Evolutionary conservation across 768 basidiomycete species (phyloP), one percentile per base, ranked within the genome.

Genomic region (Leccinum ochraceum): DNA sequence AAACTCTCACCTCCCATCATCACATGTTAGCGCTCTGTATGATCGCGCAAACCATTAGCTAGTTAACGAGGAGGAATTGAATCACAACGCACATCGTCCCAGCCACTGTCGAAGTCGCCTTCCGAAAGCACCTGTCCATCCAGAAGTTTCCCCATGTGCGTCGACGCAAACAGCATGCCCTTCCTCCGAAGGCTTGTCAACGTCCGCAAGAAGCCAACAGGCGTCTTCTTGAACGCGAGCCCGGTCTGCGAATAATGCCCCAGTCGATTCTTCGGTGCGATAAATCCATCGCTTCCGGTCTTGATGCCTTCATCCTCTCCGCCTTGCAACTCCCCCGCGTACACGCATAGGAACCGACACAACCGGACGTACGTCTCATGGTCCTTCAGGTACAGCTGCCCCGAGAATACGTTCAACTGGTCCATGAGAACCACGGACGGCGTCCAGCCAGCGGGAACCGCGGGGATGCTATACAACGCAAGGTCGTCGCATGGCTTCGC

Each of bases 211-310:
- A 24, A 49, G 11, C 13, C 3, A 0, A 50, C 2, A 4, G 77
- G 79, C 48, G 74, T 77, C 24, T 59, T n/a, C 22, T 62, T 57
- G 70, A 80, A 78, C 13, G 71, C 60, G 56, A 3, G 6, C 5
- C 39, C 14, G 4, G 10, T n/a, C 32, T 34, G 5, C 20, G 52
- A 22, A 39, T 39, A 17, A 17, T 24, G 48, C n/a, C 13, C 26
- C 16, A 3, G 34, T 37, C 53, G 53, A 37, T 54, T 24, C 11
- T 37, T 34, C 8, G 34, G n/a, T 1, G 36, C 4, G 22, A 37
- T 54, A 22, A 54, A 54, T 0, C 74, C 71, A 22, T 71, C 63
- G 11, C 48, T 32, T 5, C 60, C 20, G 14, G 10, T 2, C 36
- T 54, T 22, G 4, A 54, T 22, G 4, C 14, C 49, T 4, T 50